Conservation (phyloP, 2,329 filamentous ascomycete species). For the Colletotrichum sp. region DNA sequence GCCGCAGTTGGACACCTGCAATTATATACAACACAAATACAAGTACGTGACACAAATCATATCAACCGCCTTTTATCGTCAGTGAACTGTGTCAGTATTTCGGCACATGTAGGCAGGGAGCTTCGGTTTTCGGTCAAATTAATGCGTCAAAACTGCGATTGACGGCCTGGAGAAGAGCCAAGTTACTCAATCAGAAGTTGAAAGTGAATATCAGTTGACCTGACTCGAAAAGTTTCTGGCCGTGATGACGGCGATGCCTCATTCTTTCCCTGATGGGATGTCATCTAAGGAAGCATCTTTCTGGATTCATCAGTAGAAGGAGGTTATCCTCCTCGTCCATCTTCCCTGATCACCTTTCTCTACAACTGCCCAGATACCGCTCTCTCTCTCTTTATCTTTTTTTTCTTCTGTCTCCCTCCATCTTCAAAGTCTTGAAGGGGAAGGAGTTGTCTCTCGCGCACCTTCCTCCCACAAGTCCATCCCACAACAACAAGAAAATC, state of each 20-base stretch:
- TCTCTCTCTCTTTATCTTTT: not conserved
- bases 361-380: not conserved
- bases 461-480: not conserved
- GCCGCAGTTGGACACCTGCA: not conserved
- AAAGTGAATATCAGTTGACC: not conserved
- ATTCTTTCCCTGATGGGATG: not conserved
- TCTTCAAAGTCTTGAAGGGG: not conserved
- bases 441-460: not conserved
- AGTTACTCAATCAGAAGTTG: not conserved
- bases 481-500: not conserved
- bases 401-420: not conserved
- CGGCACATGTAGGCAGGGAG: not conserved
- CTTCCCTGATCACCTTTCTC: not conserved
- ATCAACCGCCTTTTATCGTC: not conserved
- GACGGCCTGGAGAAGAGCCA: not conserved
- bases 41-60: not conserved
- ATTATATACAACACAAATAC: conserved; percentile 10
- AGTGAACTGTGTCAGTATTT: rapidly evolving
- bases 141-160: not conserved
- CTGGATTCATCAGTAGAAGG: not conserved
- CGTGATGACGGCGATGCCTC: not conserved
- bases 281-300: not conserved
- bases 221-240: not conserved
- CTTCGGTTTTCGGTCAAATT: not conserved
- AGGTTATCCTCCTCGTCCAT: not conserved